These are phyloP conservation scores for Silene conica DNA, from an alignment of 148 eudicot genomes.

Conservation along the genomic window DNA sequence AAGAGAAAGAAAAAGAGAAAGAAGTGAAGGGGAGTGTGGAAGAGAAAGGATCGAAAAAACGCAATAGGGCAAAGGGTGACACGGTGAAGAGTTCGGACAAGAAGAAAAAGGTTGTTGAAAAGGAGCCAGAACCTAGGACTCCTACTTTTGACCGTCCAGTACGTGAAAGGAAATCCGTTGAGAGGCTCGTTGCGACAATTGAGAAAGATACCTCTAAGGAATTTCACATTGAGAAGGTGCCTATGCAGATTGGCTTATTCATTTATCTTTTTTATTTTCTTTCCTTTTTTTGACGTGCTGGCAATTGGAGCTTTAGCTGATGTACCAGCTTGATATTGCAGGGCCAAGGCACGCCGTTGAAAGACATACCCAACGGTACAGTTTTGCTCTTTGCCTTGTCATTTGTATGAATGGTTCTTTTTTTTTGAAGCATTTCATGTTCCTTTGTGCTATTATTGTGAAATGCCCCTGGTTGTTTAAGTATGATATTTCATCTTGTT, in stretches of 20 bases:
- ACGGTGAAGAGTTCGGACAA: slow-evolving; percentile 20
- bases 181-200: slow-evolving; percentile 79
- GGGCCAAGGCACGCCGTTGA: slow-evolving; percentile 84
- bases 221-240: slow-evolving; percentile 49
- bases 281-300: background rate
- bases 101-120: slow-evolving; percentile 32
- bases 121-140: slow-evolving; percentile 58
- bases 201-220: slow-evolving; percentile 67
- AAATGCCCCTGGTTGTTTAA: background rate
- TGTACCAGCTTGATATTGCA: slow-evolving; percentile 40
- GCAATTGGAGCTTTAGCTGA: slow-evolving; percentile 7
- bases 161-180: slow-evolving; percentile 89
- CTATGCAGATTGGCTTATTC: background rate
- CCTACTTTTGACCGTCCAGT: slow-evolving; percentile 77
- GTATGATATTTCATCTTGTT: background rate
- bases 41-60: slow-evolving; percentile 25
- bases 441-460: background rate
- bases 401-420: background rate
- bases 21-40: slow-evolving; percentile 21
- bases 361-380: slow-evolving; percentile 96
- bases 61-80: slow-evolving; percentile 28
- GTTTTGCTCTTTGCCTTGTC: background rate
- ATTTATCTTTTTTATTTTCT: background rate
- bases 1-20: slow-evolving; percentile 23
- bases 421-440: background rate